Base-by-base conservation (phyloP, 1,284 basidiomycete genomes). In the Heterobasidion annosum region DNA sequence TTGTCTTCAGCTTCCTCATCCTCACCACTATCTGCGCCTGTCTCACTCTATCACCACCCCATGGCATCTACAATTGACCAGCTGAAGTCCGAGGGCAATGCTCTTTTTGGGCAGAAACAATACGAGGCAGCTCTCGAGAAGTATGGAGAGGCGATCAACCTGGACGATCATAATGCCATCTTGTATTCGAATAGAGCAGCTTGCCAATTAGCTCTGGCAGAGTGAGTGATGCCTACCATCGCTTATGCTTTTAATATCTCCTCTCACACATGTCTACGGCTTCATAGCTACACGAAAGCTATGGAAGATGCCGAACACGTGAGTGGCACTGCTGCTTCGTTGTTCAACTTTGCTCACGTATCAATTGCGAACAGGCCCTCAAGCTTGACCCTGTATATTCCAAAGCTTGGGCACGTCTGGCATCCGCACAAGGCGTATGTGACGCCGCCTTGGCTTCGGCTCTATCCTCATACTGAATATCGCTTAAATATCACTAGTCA, bases 171-270 rank as follows among this genome's bases (percentile, higher is more conserved):
- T 8, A 72, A 70, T 56, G 65, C 70, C 0, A 58, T 70, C 13
- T 57, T 73, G 8, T 72, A 69, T 52, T 65, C 67, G 1, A 74
- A 74, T 56, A 63, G 73, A 13, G 65, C 68, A 7, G 71, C 72
- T 1, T 73, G 69, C 46, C 59, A 61, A 18, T 56, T 65, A 8
- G 57, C 56, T 3, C 34, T 64, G 45, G 54, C 56, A 43, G 59
- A 56, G 65, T 65, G 50, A 35, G 59, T 52, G 10, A 18, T 16
- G 7, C 13, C 37, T 40, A n/a, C n/a, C 12, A 40, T 40, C 37
- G 10, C 10, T n/a, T 12, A 12, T 40, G 37, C n/a, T 10, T 12
- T 40, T 3, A 12, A 40, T 40, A 7, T 7, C 8, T 25, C 37
- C 37, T 40, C 37, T 8, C n/a, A 10, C 12, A 12, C 37, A 40